Evolutionary conservation across 2,329 filamentous ascomycete species (phyloP).

Genomic region (Fusarium sterilihyphosum): DNA sequence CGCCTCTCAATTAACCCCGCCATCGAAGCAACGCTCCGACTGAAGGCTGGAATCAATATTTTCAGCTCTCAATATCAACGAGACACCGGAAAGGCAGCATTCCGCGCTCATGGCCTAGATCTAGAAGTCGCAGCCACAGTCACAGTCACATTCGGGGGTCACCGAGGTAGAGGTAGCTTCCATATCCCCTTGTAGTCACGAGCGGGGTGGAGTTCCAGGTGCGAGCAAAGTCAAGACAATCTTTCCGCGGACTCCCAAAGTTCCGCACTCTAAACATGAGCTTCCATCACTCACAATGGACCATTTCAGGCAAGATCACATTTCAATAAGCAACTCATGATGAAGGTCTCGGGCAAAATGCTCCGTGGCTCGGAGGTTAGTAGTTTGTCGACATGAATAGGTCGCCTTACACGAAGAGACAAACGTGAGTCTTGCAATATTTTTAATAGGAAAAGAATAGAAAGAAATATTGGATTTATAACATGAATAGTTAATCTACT

Average conservation of each 20-base stretch:
- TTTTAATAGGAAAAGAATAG: too few relatives aligned
- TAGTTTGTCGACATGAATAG: too few relatives aligned
- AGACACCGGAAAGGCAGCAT: not conserved
- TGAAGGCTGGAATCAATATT: not conserved
- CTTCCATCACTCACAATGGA: too few relatives aligned
- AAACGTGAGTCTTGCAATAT: too few relatives aligned
- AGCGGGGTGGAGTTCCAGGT: not conserved
- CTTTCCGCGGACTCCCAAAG: not conserved
- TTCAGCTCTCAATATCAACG: fast-evolving
- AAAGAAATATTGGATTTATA: too few relatives aligned
- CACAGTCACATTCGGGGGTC: not conserved
- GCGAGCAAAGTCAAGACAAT: too few relatives aligned
- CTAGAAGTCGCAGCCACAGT: not conserved
- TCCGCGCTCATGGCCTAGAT: fast-evolving
- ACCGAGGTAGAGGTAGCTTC: not conserved
- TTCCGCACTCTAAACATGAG: not conserved
- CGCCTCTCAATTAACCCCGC: not conserved
- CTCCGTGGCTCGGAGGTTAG: too few relatives aligned
- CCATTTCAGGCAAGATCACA: too few relatives aligned
- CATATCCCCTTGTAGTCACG: not conserved
- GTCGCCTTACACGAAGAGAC: too few relatives aligned
- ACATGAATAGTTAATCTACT: too few relatives aligned
- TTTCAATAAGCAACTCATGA: too few relatives aligned
- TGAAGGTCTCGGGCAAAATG: too few relatives aligned
- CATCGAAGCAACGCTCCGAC: not conserved